phyloP scores from a whole-genome alignment of 768 basidiomycete genomes.

The Xanthoconium stramineum region DNA sequence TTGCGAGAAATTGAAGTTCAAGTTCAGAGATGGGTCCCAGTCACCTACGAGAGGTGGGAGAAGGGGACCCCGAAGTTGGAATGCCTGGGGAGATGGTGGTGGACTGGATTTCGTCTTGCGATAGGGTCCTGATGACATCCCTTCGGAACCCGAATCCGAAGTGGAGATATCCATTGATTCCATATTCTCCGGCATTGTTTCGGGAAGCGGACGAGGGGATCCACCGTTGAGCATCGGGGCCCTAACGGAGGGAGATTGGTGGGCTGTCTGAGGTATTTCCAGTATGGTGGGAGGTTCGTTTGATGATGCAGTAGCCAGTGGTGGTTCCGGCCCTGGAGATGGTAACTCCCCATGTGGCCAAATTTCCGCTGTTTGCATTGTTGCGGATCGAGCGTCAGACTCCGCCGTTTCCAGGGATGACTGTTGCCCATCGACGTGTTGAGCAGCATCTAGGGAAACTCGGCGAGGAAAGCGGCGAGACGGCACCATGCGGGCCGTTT shows the following conservation, averaged over 20 bases:
- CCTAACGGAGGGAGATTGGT: not conserved
- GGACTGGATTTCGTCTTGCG: not conserved
- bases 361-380: not conserved
- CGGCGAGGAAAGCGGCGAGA: constrained; percentile 22
- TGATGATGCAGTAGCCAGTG: not conserved
- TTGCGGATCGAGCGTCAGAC: not conserved
- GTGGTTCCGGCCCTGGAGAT: not conserved
- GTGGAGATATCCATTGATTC: not conserved
- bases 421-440: constrained; percentile 1
- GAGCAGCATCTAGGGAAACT: not conserved
- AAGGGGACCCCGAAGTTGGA: not conserved
- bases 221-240: not conserved
- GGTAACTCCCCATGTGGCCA: not conserved
- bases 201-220: not conserved
- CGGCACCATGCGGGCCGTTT: constrained; percentile 27
- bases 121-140: not conserved
- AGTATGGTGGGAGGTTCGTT: not conserved
- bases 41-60: constrained; percentile 12
- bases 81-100: not conserved
- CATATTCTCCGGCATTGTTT: not conserved
- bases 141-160: not conserved
- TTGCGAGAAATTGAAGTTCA: constrained; percentile 16
- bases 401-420: not conserved
- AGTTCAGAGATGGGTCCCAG: constrained; percentile 15
- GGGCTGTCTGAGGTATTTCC: not conserved